These are phyloP conservation scores for Hypomontagnella submonticulosa DNA, from an alignment of 495 filamentous ascomycete genomes.

Conservation along the genomic window DNA sequence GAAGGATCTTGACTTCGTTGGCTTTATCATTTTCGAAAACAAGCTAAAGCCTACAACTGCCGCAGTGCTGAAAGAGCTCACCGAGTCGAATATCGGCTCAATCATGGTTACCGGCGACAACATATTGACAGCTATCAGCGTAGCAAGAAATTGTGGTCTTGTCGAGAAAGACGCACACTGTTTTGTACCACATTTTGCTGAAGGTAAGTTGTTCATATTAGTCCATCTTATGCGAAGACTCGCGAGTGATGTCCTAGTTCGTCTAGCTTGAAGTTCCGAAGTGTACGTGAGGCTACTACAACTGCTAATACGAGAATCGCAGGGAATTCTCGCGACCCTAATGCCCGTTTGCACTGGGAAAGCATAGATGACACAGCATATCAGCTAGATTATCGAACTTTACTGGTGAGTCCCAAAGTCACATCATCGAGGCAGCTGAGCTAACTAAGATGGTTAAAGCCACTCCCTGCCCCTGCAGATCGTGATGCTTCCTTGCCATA, in stretches of 20 bases:
- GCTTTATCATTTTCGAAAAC: slow-evolving; percentile 99
- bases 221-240: background rate
- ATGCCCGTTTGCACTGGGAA: slow-evolving; percentile 84
- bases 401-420: slow-evolving; percentile 63
- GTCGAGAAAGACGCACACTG: slow-evolving; percentile 84
- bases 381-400: slow-evolving; percentile 77
- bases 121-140: slow-evolving; percentile 95
- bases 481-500: slow-evolving; percentile 86
- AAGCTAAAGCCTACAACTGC: slow-evolving; percentile 90
- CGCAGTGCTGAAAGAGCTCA: slow-evolving; percentile 82
- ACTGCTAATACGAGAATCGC: slow-evolving; percentile 10
- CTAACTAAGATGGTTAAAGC: slow-evolving; percentile 62
- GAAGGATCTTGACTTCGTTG: slow-evolving; percentile 82
- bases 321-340: slow-evolving; percentile 72
- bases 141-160: slow-evolving; percentile 90
- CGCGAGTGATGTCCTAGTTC: background rate
- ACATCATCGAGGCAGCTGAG: background rate
- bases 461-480: slow-evolving; percentile 72
- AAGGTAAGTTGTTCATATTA: slow-evolving; percentile 61
- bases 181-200: slow-evolving; percentile 88
- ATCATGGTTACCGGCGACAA: slow-evolving; percentile 99
- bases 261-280: background rate
- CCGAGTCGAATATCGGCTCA: slow-evolving; percentile 82
- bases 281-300: background rate
- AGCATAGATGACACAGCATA: slow-evolving; percentile 86